Base-by-base conservation (phyloP, 1,284 basidiomycete species). In the Rhodotorula sp. region DNA sequence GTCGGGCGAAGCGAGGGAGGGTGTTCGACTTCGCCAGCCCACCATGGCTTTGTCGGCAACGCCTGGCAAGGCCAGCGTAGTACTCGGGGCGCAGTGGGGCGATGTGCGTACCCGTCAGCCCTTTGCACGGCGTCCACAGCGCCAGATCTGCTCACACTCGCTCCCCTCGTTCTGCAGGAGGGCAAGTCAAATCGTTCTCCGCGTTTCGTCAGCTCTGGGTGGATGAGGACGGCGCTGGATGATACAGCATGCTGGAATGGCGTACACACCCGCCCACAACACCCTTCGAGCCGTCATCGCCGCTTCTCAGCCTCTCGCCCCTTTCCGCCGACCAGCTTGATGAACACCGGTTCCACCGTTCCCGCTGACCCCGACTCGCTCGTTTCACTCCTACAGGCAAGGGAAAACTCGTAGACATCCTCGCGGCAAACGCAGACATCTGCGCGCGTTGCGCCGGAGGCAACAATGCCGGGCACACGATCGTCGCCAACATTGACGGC, bases 391-490 rank as follows among this genome's bases (percentile, higher is more conserved):
- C 11, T 9, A 51, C 44, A 75, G 74, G 93, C 76, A 96, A 96
- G 81, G 93, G 93, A 58, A 95, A 97, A 82, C 88, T 97, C 71
- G 93, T 94, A 71, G 92, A 99, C 81, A 89, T 96, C 79, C 85
- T 96, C 76, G 86, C 92, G 57, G 90, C 89, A 29, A 87, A 95
- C 64, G 86, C 88, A 76, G 95, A 99, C 80, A 82, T 99, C 79
- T 98, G 94, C 79, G 95, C 94, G 47, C 87, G 95, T 58, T 98
- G 94, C 81, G 95, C 95, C 10, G 95, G 95, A 36, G 96, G 95
- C 27, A 98, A 98, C 84, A 99, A 99, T 80, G 95, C 95, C 53
- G 96, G 95, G 10, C 95, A 99, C 82, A 99, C 96, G 46, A 97
- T 99, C 80, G 90, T 99, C 74, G 74, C 72, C n/a, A 71, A 55